Percentiles rank a stretch among this genome's conserved stretches.
Conservation (phyloP, 1,139 yeast species). For the Pichia sp. region DNA sequence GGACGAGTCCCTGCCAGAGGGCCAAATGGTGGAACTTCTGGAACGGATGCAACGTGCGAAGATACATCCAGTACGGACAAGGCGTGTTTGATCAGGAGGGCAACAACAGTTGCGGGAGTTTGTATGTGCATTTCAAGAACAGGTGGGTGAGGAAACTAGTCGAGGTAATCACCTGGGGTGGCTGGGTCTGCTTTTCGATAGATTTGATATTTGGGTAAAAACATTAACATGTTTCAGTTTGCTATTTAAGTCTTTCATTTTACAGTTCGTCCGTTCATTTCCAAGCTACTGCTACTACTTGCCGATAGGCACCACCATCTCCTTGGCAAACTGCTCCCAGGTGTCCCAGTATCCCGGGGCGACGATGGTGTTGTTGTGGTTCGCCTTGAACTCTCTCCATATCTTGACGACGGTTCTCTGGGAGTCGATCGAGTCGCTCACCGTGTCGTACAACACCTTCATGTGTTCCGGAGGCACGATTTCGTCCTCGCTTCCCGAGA, state of each 20-base stretch:
- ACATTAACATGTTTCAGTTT: not conserved
- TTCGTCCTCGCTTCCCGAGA: constrained; percentile 78
- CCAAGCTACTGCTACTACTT: constrained; percentile 8
- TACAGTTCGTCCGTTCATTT: too few species aligned
- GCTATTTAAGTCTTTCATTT: too few species aligned
- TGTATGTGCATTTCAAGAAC: constrained; percentile 51
- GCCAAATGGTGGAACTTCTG: constrained; percentile 72
- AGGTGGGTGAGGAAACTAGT: constrained; percentile 37
- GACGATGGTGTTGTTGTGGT: constrained; percentile 75
- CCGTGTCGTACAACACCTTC: constrained; percentile 52
- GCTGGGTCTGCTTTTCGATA: constrained; percentile 57
- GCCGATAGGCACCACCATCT: constrained; percentile 27
- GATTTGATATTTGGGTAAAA: constrained; percentile 54
- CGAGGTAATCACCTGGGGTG: constrained; percentile 65
- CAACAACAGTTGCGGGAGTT: constrained; percentile 53
- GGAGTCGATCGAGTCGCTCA: constrained; percentile 35
- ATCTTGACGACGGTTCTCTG: constrained; percentile 33
- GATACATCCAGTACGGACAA: constrained; percentile 72
- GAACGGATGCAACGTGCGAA: constrained; percentile 74
- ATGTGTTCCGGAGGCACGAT: constrained; percentile 88
- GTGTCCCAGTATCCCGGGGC: constrained; percentile 74
- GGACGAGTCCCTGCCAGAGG: constrained; percentile 74
- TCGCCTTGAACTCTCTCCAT: constrained; percentile 54
- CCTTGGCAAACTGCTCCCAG: constrained; percentile 51
- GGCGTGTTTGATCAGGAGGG: constrained; percentile 82